phyloP scores from a whole-genome alignment of 2,329 filamentous ascomycete genomes.

The Colletotrichum horii region DNA sequence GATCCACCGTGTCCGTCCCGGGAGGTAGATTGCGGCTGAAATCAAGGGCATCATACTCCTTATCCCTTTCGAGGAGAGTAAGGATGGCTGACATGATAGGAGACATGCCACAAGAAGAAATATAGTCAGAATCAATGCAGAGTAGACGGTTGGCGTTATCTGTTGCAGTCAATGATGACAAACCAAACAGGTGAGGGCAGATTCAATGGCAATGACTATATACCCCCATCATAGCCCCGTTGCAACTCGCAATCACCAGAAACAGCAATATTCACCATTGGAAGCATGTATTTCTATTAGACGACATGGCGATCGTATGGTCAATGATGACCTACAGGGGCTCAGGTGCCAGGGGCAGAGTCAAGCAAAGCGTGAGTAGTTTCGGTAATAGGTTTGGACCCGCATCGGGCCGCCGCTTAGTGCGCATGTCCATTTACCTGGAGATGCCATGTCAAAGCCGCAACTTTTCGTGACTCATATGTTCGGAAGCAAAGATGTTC shows the following conservation, averaged over 20 bases:
- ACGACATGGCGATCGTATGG: background rate
- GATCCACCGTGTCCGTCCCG: background rate
- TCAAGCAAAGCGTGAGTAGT: background rate
- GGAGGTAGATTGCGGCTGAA: background rate
- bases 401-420: background rate
- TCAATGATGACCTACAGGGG: background rate
- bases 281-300: accelerated
- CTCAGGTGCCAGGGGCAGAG: background rate
- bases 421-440: background rate
- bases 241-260: background rate
- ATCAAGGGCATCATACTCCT: background rate
- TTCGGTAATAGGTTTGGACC: background rate
- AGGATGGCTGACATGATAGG: background rate
- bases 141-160: background rate
- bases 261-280: background rate
- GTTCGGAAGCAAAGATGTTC: background rate
- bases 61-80: background rate
- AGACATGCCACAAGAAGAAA: background rate
- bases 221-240: background rate
- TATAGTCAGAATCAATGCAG: accelerated
- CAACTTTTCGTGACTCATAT: accelerated
- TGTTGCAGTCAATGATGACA: accelerated
- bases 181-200: background rate
- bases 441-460: accelerated
- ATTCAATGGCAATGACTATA: background rate